Evolutionary conservation across 1,139 yeast species (phyloP).

Genomic region (Pichia sp.): DNA sequence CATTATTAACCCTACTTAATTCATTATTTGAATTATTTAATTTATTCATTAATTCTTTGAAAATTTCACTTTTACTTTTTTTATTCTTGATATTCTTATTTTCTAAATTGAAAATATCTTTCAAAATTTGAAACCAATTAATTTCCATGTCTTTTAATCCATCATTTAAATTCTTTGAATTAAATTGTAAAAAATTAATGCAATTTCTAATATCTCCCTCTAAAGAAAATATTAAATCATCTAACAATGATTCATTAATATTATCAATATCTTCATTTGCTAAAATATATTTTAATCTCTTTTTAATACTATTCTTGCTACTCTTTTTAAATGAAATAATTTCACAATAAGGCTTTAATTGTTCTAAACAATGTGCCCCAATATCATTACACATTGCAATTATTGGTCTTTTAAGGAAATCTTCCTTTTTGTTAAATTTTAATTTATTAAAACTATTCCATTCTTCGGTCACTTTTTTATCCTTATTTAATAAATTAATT

Average conservation of each 20-base stretch:
- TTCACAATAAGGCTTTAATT: slow-evolving; percentile 67
- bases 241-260: slow-evolving; percentile 34
- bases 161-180: slow-evolving; percentile 21
- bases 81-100: slow-evolving; percentile 25
- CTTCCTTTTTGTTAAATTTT: slow-evolving; percentile 29
- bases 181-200: slow-evolving; percentile 76
- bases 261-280: slow-evolving; percentile 34
- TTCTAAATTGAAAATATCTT: slow-evolving; percentile 44
- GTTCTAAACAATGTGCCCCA: slow-evolving; percentile 67
- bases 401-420: slow-evolving; percentile 69
- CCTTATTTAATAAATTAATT: slow-evolving; percentile 54
- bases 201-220: slow-evolving; percentile 87
- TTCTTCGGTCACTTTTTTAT: slow-evolving; percentile 43
- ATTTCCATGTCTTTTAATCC: slow-evolving; percentile 45
- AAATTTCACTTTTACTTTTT: slow-evolving; percentile 42
- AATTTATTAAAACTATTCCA: slow-evolving; percentile 17
- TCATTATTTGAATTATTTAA: slow-evolving; percentile 40
- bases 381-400: slow-evolving; percentile 89
- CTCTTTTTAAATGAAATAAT: slow-evolving; percentile 62
- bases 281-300: slow-evolving; percentile 46
- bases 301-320: slow-evolving; percentile 41
- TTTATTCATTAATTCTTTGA: slow-evolving; percentile 39
- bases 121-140: slow-evolving; percentile 57
- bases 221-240: slow-evolving; percentile 59
- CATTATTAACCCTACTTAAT: slow-evolving; percentile 60